Evolutionary conservation across 1,139 yeast species (phyloP), one percentile per base, ranked within the genome.

Genomic region (Suhomyces choctaworum): DNA sequence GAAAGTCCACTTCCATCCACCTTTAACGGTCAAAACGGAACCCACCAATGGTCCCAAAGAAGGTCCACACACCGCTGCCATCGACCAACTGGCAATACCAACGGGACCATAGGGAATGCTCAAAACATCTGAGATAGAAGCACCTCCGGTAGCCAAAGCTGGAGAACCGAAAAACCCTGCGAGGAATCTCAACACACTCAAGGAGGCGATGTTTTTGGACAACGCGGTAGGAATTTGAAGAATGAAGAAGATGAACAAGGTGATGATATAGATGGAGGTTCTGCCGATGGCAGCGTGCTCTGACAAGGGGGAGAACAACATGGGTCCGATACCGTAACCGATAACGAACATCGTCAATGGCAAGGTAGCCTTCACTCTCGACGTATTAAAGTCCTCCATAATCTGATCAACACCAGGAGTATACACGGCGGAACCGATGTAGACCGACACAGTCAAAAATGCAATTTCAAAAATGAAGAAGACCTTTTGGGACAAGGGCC

Each of bases 391-490:
- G 46, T 58, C 50, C 14, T 33, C 53, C 56, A 47, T 55, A 19
- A 66, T 52, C 22, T 57, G 48, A 5, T 54, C 54, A 16, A 62
- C 40, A 11, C 81, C 82, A 0, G 86, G 83, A 1, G 84, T 72
- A 46, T 74, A 78, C 16, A 78, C 72, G 1, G 85, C 78, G 1
- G 84, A 68, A 4, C 79, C 82, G 70, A 78, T 74, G 47, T 80
- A 80, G 3, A 78, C 79, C 4, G 74, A 62, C 4, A 66, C 55
- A 2, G 84, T 76, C 37, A 80, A 60, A 24, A 75, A 37, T 31
- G 70, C 64, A 20, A 76, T 60, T 39, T 69, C 59, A 6, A 66
- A 12, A 1, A 69, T 55, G 27, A 76, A 63, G 15, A 72, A 34
- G 0, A 58, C 32, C 48, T 75, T 77, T 29, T 59, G 58, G 8